phyloP scores from a whole-genome alignment of 352 stramenopile genomes.

The Pythium dissotocum region DNA sequence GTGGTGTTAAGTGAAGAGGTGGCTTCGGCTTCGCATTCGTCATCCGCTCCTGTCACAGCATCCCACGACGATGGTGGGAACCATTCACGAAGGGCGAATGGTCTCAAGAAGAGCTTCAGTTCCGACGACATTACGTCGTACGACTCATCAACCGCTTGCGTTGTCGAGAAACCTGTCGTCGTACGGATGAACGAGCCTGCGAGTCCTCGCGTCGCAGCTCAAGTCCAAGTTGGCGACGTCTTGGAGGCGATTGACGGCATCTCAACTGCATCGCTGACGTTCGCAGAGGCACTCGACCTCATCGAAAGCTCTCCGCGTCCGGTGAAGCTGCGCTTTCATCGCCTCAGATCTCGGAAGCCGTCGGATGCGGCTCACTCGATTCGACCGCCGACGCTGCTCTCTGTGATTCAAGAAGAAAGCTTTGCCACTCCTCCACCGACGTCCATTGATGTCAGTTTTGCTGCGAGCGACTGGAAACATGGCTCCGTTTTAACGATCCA shows the following conservation, averaged over 20 bases:
- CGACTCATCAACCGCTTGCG: conserved; percentile 32
- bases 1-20: conserved; percentile 26
- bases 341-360: conserved; percentile 22
- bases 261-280: conserved; percentile 65
- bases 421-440: conserved; percentile 28
- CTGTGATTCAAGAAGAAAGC: conserved; percentile 1
- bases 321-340: conserved; percentile 66
- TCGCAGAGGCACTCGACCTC: conserved; percentile 52
- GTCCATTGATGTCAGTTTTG: conserved; percentile 40
- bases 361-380: conserved; percentile 16
- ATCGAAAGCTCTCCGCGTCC: conserved; percentile 56
- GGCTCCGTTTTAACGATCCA: no score
- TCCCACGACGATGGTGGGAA: not conserved
- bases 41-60: not conserved
- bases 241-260: conserved; percentile 76
- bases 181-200: conserved; percentile 19
- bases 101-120: conserved; percentile 51
- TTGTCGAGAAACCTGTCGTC: conserved; percentile 60
- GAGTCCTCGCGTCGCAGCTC: conserved; percentile 16
- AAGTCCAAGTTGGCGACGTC: conserved; percentile 59
- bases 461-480: no score
- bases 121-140: conserved; percentile 56
- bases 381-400: not conserved
- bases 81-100: not conserved
- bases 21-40: not conserved